These are phyloP conservation scores for Hortiboletus campestris DNA, from an alignment of 768 basidiomycete genomes.

Conservation along the genomic window DNA sequence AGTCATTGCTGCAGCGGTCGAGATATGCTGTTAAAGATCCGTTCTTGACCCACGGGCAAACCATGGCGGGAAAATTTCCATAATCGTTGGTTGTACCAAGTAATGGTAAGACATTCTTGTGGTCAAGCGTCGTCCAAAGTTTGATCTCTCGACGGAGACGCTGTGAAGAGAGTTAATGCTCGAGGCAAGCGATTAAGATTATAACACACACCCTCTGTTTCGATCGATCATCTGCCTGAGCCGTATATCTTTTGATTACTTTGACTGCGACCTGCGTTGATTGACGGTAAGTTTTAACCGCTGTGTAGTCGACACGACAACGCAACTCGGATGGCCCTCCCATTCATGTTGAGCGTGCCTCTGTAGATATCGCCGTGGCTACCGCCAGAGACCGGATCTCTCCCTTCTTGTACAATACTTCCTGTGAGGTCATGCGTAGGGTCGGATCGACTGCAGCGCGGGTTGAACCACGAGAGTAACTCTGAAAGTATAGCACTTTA, in stretches of 20 bases:
- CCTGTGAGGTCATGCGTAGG: constrained; percentile 15
- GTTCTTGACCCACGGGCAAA: constrained; percentile 35
- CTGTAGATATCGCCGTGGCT: constrained; percentile 22
- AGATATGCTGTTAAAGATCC: constrained; percentile 28
- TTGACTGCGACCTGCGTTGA: constrained; percentile 23
- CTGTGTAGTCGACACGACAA: not conserved
- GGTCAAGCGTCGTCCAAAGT: constrained; percentile 30
- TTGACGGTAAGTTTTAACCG: not conserved
- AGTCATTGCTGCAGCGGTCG: constrained; percentile 3
- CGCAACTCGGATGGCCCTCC: constrained; percentile 9
- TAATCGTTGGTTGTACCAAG: constrained; percentile 27
- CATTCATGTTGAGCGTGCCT: constrained; percentile 14
- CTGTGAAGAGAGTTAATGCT: constrained; percentile 1
- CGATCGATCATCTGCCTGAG: constrained; percentile 11
- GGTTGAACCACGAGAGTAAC: not conserved
- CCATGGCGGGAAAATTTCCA: constrained; percentile 32
- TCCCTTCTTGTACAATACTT: constrained; percentile 6
- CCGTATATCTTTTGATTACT: constrained; percentile 22
- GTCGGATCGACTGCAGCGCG: constrained; percentile 7
- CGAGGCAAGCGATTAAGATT: fast-evolving
- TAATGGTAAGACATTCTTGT: constrained; percentile 32
- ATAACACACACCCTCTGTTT: constrained; percentile 14
- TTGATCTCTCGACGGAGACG: constrained; percentile 29
- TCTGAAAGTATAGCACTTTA: not conserved
- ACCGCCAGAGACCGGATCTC: constrained; percentile 17